Base-by-base conservation (phyloP, 2,329 filamentous ascomycete genomes). In the Ceratocystis alfenasii region DNA sequence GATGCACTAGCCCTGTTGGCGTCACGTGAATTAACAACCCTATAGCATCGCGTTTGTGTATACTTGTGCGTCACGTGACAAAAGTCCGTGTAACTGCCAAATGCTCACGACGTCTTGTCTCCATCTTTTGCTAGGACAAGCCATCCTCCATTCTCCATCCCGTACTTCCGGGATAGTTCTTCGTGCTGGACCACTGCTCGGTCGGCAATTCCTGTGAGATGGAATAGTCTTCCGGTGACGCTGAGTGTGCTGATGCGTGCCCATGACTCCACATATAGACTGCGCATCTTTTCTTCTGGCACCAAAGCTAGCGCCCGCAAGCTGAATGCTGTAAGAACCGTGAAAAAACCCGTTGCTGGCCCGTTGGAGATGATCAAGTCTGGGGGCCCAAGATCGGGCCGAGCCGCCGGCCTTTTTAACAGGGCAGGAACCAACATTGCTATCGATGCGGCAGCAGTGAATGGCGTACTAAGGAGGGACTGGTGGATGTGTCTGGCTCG, bases 261-360 rank as follows among this genome's bases (percentile, higher is more conserved):
- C 87, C 92, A 96, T 22, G 89, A 94, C 78, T 99, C 94, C 33
- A 96, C 83, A 74, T 94, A 99, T 15, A 97, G 79, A 8, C 88
- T 86, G 69, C 85, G 83, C 77, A 93, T 86, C 69, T 81, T 81
- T 33, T 79, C 76, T 22, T 78, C 73, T 0, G 80, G 80, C 30
- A 77, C 76, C 5, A 78, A 8, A 64, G 70, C 76, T 44, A 78
- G 70, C 10, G 83, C 68, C 71, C 80, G 83, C 61, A 84, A 71
- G 0, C 77, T 1, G 48, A 81, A 78, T 0, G 79, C 81, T 0
- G 77, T 76, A 1, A 83, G 64, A 1, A 79, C 81, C 61, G 96
- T 79, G 45, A 95, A 86, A 68, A 95, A 90, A 0, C 87, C 90
- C 0, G 90, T 96, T 0, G 88, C 93, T 0, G 93, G 93, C 0